Percentiles rank a stretch among this genome's conserved stretches.
These are phyloP conservation scores for Trichosporon sp. DNA, from an alignment of 1,284 basidiomycete genomes.

Conservation along the genomic window DNA sequence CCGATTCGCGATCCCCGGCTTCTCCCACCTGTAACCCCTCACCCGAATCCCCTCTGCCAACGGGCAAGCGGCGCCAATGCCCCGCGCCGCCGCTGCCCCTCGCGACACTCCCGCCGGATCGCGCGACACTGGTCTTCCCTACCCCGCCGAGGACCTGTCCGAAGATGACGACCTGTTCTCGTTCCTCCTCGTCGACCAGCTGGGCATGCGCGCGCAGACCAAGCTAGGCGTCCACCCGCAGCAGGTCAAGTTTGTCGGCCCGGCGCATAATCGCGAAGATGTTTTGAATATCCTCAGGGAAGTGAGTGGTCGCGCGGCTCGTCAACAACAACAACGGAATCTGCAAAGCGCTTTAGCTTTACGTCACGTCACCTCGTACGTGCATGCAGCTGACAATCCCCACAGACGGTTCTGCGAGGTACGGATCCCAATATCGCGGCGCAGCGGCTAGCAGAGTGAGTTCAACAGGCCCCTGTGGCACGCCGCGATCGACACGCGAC, in stretches of 20 bases:
- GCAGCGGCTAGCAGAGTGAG: conserved; percentile 1
- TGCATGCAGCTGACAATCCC: neutral
- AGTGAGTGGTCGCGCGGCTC: conserved; percentile 22
- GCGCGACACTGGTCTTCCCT: conserved; percentile 20
- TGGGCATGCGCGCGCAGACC: conserved; percentile 39
- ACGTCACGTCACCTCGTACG: neutral
- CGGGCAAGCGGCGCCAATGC: conserved; percentile 1
- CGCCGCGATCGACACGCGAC: neutral
- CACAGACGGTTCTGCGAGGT: neutral
- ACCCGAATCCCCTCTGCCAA: neutral
- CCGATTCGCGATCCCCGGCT: neutral
- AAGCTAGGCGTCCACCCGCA: conserved; percentile 47
- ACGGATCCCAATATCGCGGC: neutral
- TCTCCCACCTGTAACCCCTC: neutral
- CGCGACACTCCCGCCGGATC: conserved; percentile 12
- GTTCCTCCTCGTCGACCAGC: conserved; percentile 48
- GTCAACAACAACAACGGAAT: conserved; percentile 9
- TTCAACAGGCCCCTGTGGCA: neutral
- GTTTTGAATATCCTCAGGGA: conserved; percentile 37
- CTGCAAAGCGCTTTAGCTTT: neutral
- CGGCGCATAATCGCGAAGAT: conserved; percentile 34
- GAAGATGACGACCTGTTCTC: conserved; percentile 47
- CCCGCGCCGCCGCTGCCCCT: conserved; percentile 12
- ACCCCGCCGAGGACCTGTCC: conserved; percentile 45
- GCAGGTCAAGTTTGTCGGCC: conserved; percentile 44